Evolutionary conservation across 257 asterid species (phyloP), one percentile per base, ranked within the genome.

Genomic region (Capsicum pubescens): DNA sequence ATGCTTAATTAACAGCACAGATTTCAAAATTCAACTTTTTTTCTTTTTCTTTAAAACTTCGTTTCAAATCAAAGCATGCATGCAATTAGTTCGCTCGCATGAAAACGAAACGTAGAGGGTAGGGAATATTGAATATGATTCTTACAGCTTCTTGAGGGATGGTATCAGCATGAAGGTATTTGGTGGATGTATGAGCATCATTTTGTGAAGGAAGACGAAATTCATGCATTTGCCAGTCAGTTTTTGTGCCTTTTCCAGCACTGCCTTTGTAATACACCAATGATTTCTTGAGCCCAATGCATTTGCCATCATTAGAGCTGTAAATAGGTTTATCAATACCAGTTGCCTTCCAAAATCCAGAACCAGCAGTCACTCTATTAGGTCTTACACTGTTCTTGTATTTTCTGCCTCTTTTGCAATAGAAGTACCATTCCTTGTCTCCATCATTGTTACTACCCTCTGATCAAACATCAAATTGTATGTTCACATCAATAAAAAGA

Each of bases 371-470:
- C 2, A 72, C 80, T 72, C 80, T 72, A 0, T 72, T 72, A 48
- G 80, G 80, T 72, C 86, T 74, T 7, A 48, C 9, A 3, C 86
- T 83, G 57, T 83, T 83, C 46, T 68, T 83, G 83, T 83, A 83
- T 83, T 83, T 83, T 60, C 86, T 83, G 0, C 86, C 83, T 36
- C 86, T 83, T 74, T 83, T 83, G 78, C 86, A 83, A 19, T 42
- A 83, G 39, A 72, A 83, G 63, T 83, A 83, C 83, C 83, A 83
- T 80, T 83, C 86, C 39, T 59, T 83, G 8, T 74, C 86, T 58
- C 82, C 86, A 12, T 21, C 21, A 61, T 59, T 42, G 77, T 60
- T 74, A 42, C 74, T 57, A 3, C 21, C 32, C 57, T 59, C 86
- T 83, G 83, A 74, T 44, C 48, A 44, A 81, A 60, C 9, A 39